Conservation (phyloP, 2,329 filamentous ascomycete species). For the Ceratocystis alfenasii region DNA sequence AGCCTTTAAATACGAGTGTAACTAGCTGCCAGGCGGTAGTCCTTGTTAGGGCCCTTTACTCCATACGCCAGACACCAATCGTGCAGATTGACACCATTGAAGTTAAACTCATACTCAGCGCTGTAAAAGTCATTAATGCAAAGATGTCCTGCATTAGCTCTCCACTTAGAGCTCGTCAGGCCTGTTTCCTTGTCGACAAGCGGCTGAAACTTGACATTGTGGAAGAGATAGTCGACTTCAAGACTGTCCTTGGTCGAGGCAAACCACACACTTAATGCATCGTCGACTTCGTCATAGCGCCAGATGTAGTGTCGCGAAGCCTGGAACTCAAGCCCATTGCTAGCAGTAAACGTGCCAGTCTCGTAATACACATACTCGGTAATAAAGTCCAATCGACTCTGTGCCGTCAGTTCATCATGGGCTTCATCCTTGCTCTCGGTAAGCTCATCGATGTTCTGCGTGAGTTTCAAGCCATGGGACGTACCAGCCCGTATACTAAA, state of each 20-base stretch:
- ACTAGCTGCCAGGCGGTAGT: slow-evolving; percentile 49
- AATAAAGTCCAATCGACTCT: slow-evolving; percentile 28
- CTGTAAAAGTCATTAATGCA: slow-evolving; percentile 63
- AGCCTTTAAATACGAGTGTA: slow-evolving; percentile 34
- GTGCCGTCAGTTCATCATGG: slow-evolving; percentile 24
- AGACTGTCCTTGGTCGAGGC: slow-evolving; percentile 49
- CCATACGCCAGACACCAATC: slow-evolving; percentile 51
- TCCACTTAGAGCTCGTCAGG: slow-evolving; percentile 37
- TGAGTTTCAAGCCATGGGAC: slow-evolving; percentile 7
- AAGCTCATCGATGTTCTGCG: background rate
- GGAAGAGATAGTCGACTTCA: slow-evolving; percentile 61
- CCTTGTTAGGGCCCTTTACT: slow-evolving; percentile 61
- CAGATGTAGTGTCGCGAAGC: slow-evolving; percentile 59
- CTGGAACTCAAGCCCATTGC: slow-evolving; percentile 44
- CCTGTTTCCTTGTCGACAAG: slow-evolving; percentile 26
- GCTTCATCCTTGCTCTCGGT: slow-evolving; percentile 11
- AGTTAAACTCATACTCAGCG: slow-evolving; percentile 55
- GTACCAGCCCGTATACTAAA: slow-evolving; percentile 41
- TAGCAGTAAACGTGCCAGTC: slow-evolving; percentile 51
- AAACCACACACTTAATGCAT: slow-evolving; percentile 62
- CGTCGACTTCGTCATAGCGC: slow-evolving; percentile 50
- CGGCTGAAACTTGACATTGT: slow-evolving; percentile 52
- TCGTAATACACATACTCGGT: slow-evolving; percentile 57
- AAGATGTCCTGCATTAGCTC: slow-evolving; percentile 54
- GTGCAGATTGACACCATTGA: slow-evolving; percentile 43